Conservation (phyloP, 768 basidiomycete species). For the Lactifluus echinatus region DNA sequence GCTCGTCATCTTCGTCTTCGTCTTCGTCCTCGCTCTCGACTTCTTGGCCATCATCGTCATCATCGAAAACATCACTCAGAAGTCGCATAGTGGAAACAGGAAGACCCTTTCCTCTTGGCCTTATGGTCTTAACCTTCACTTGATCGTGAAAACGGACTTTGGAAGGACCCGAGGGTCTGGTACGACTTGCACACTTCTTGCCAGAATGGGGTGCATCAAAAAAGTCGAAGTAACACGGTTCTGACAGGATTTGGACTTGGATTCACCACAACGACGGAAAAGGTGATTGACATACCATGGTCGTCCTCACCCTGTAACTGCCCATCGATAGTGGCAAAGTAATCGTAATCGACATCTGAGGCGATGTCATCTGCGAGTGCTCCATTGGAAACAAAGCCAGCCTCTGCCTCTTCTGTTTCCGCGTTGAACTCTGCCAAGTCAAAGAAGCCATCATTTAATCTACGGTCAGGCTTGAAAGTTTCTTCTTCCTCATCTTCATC, state of each 20-base stretch:
- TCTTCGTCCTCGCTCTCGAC: slow-evolving; percentile 21
- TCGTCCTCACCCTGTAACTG: slow-evolving; percentile 13
- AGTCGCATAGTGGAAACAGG: slow-evolving; percentile 38
- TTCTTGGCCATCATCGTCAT: slow-evolving; percentile 28
- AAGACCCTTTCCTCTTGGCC: slow-evolving; percentile 56
- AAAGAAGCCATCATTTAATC: slow-evolving; percentile 88
- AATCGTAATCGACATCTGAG: slow-evolving; percentile 51
- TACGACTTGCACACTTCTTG: slow-evolving; percentile 21
- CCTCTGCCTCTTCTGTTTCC: slow-evolving; percentile 73
- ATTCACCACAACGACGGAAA: background rate
- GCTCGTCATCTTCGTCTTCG: slow-evolving; percentile 20
- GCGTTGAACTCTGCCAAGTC: slow-evolving; percentile 80
- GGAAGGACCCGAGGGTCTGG: slow-evolving; percentile 17
- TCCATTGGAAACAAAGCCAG: slow-evolving; percentile 51
- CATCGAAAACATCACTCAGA: slow-evolving; percentile 34
- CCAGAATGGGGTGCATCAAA: slow-evolving; percentile 40
- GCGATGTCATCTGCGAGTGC: slow-evolving; percentile 41
- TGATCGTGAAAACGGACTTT: slow-evolving; percentile 72
- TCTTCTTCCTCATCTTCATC: slow-evolving; percentile 19
- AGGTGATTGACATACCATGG: background rate
- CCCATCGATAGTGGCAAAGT: slow-evolving; percentile 55
- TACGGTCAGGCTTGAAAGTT: slow-evolving; percentile 25
- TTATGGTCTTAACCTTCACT: slow-evolving; percentile 76
- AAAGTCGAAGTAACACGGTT: slow-evolving; percentile 67
- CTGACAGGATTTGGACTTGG: slow-evolving; percentile 29